Percentiles rank a stretch among this genome's conserved stretches.
Conservation (phyloP, 768 basidiomycete genomes). For the Multifurca ochricompacta region DNA sequence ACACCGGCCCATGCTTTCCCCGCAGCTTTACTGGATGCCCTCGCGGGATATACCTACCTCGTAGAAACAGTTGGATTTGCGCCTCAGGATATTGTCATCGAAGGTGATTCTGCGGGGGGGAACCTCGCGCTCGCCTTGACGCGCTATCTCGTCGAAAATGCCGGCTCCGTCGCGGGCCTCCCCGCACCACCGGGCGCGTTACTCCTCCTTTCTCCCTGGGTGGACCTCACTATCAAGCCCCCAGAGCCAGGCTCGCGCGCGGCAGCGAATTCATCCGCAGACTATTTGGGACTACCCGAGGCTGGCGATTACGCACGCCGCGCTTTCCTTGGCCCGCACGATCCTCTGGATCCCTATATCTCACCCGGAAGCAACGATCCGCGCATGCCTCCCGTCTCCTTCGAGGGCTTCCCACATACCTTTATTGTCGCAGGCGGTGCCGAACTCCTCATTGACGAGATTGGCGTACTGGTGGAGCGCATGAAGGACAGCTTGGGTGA, state of each 20-base stretch:
- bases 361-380: conserved; percentile 4
- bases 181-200: conserved; percentile 13
- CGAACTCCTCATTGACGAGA: neutral
- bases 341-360: conserved; percentile 5
- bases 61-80: conserved; percentile 12
- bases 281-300: conserved; percentile 3
- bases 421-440: conserved; percentile 4
- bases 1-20: conserved; percentile 13
- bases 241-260: neutral
- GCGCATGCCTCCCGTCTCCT: neutral
- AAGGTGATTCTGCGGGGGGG: conserved; percentile 23
- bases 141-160: conserved; percentile 19
- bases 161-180: neutral
- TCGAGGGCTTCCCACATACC: conserved; percentile 2
- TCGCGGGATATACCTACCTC: conserved; percentile 19
- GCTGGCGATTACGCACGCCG: neutral
- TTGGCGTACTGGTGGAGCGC: too few species aligned
- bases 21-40: conserved; percentile 18
- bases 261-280: neutral
- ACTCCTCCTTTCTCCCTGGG: conserved; percentile 20
- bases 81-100: conserved; percentile 16
- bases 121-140: too few species aligned
- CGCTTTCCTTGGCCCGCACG: conserved; percentile 4
- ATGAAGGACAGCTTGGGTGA: neutral
- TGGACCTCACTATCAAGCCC: conserved; percentile 10